Evolutionary conservation across 2,329 filamentous ascomycete genomes (phyloP).

Genomic region (Epichloe festucae): DNA sequence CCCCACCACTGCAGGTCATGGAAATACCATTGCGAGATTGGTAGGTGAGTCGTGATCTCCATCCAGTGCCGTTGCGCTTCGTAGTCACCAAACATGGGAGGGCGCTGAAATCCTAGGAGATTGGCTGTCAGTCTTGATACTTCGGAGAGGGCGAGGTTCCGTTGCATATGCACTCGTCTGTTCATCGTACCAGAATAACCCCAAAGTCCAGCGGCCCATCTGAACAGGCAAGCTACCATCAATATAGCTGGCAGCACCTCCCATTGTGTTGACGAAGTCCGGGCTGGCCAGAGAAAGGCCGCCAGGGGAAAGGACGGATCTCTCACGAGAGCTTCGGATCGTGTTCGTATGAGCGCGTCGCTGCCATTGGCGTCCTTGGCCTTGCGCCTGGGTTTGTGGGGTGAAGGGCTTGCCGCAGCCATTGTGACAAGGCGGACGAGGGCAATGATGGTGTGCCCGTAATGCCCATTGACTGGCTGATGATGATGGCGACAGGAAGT

Average conservation of each 20-base stretch:
- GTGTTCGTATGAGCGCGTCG: conserved; percentile 19
- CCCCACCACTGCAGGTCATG: conserved; percentile 97
- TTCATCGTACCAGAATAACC: conserved; percentile 66
- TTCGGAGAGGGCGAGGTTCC: not conserved
- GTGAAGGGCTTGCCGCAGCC: conserved; percentile 39
- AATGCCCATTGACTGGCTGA: conserved; percentile 1
- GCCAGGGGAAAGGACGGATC: conserved; percentile 77
- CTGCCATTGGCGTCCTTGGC: conserved; percentile 30
- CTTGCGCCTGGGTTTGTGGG: conserved; percentile 48
- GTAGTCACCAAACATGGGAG: conserved; percentile 93
- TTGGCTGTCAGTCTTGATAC: not conserved
- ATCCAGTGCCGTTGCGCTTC: conserved; percentile 98
- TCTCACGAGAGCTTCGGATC: conserved; percentile 33
- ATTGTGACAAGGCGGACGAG: conserved; percentile 13
- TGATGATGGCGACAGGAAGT: conserved; percentile 1
- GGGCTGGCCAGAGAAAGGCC: conserved; percentile 87
- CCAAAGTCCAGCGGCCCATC: conserved; percentile 88
- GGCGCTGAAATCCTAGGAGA: conserved; percentile 55
- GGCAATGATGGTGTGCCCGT: not conserved
- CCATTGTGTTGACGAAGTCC: conserved; percentile 80
- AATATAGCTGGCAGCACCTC: conserved; percentile 75
- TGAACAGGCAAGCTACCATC: conserved; percentile 81
- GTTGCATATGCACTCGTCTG: not conserved
- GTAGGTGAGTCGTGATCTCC: conserved; percentile 84
- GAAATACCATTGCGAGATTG: conserved; percentile 93